Evolutionary conservation across 2,329 filamentous ascomycete species (phyloP), one percentile per base, ranked within the genome.

Genomic region (Fusarium globosum): DNA sequence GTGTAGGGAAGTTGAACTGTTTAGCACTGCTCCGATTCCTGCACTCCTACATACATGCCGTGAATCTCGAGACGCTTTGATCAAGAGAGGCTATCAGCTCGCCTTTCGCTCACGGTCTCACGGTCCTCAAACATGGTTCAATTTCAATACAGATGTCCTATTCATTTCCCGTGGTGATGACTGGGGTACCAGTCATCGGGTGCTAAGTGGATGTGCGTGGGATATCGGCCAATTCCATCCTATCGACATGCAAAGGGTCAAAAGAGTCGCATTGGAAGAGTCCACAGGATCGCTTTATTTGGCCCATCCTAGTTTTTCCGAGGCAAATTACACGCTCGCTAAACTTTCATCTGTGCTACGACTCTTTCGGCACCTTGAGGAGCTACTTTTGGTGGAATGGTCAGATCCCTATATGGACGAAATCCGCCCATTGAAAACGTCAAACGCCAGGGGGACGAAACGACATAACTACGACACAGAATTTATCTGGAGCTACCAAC

Each of bases 81-180:
- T 41, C 1, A 9, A 4, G 3, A 26, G 26, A 4, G 59, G 62
- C 6, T 65, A 64, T 5, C 57, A 46, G 28, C 41, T 65, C 16
- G 35, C 59, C 13, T 65, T 65, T 10, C 4, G 2, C 0, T n/a
- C 62, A 16, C 9, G 6, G 4, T 36, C 43, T 5, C 26, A 6
- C 3, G 16, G 41, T 1, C 62, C 60, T 15, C 62, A 26, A 7
- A 64, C 41, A 5, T 65, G 62, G 62, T 65, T 64, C 21, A 62
- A 62, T 4, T 62, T 20, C 14, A 13, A 45, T 0, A 16, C 7
- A 2, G 60, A 62, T 3, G 26, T 18, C 4, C 1, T 62, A 0
- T 58, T n/a, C 11, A 6, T 58, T 1, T 38, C 33, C 4, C 35
- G 4, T 0, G 57, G 38, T 1, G 35, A 52, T 4, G 14, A n/a